Evolutionary conservation across 495 filamentous ascomycete species (phyloP).

Genomic region (Coniosporium apollinis): DNA sequence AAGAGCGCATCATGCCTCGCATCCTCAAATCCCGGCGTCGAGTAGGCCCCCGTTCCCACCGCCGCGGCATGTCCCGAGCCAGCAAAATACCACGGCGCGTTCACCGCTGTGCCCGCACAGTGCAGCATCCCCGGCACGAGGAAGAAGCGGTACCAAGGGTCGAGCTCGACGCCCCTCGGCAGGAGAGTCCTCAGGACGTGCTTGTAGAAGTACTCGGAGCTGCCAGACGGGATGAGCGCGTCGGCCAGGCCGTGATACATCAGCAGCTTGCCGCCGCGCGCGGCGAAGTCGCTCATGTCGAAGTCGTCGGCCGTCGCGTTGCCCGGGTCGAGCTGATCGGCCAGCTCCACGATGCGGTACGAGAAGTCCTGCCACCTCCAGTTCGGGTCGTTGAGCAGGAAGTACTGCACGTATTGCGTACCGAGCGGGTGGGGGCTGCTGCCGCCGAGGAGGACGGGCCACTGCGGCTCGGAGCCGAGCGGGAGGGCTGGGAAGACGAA

Average conservation of each 20-base stretch:
- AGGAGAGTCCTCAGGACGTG: slow-evolving; percentile 21
- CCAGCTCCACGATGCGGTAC: slow-evolving; percentile 21
- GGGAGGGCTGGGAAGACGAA: slow-evolving; percentile 37
- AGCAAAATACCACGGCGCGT: slow-evolving; percentile 27
- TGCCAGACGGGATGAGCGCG: slow-evolving; percentile 27
- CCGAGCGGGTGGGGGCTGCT: slow-evolving; percentile 25
- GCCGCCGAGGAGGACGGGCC: slow-evolving; percentile 21
- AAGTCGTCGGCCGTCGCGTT: slow-evolving; percentile 31
- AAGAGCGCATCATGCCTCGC: slow-evolving; percentile 29
- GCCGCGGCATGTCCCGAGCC: slow-evolving; percentile 5
- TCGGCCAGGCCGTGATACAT: slow-evolving; percentile 38
- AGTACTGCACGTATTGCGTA: slow-evolving; percentile 26
- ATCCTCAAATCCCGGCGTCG: slow-evolving; percentile 28
- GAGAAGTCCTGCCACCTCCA: slow-evolving; percentile 24
- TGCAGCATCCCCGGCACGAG: slow-evolving; percentile 30
- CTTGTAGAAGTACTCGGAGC: slow-evolving; percentile 30
- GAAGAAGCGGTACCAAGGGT: slow-evolving; percentile 26
- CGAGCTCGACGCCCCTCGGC: slow-evolving; percentile 15
- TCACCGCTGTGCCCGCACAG: slow-evolving; percentile 14
- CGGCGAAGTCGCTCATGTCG: slow-evolving; percentile 31
- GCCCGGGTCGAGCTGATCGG: slow-evolving; percentile 28
- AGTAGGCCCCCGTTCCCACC: slow-evolving; percentile 2
- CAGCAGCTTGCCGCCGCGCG: slow-evolving; percentile 35
- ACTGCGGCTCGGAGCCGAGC: slow-evolving; percentile 27
- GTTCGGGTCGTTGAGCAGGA: slow-evolving; percentile 28